Conservation (phyloP, 306 rosid genomes). For the Sicyos baderoa region DNA sequence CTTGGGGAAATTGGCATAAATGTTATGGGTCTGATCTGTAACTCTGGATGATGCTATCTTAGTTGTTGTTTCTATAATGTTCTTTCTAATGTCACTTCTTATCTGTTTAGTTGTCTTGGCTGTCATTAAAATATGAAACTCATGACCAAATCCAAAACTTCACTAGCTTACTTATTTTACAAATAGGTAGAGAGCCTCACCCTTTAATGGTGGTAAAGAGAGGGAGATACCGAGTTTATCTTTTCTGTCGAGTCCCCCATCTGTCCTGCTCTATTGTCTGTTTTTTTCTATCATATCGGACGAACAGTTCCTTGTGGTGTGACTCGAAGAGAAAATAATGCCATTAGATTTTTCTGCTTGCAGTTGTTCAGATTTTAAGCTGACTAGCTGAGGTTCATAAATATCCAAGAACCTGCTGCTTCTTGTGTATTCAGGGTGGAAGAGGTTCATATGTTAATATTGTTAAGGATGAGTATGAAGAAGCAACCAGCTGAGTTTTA, state of each 20-base stretch:
- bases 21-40: conserved; percentile 10
- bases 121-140: conserved; percentile 1
- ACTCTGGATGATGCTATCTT: neutral
- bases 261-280: conserved; percentile 5
- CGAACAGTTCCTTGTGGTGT: neutral
- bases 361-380: conserved; percentile 7
- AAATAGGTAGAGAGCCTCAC: conserved; percentile 2
- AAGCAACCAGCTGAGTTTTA: conserved; percentile 9
- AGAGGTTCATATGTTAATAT: neutral
- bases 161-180: conserved; percentile 10
- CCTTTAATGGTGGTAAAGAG: conserved; percentile 2
- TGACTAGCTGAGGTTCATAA: neutral
- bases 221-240: conserved; percentile 9
- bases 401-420: neutral
- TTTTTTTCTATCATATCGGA: neutral
- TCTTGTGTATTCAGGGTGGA: conserved; percentile 5
- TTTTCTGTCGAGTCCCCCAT: neutral
- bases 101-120: conserved; percentile 13
- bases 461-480: neutral
- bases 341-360: conserved; percentile 13
- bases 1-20: conserved; percentile 9
- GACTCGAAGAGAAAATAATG: neutral
- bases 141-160: conserved; percentile 7
- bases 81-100: neutral
- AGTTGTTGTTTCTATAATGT: conserved; percentile 10